Base-by-base conservation (phyloP, 2,329 filamentous ascomycete genomes). In the Talaromyces islandicus region DNA sequence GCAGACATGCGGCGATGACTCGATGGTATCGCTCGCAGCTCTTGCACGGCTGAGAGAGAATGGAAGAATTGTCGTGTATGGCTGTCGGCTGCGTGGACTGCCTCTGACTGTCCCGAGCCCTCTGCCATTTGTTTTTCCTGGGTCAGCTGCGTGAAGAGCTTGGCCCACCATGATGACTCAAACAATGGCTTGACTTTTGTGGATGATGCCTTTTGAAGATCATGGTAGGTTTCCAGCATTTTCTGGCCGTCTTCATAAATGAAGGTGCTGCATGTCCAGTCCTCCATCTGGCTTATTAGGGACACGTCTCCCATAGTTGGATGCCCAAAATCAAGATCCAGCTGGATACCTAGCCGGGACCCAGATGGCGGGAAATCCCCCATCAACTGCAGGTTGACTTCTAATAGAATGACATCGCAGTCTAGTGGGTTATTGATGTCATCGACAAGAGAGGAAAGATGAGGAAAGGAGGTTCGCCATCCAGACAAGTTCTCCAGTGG, bases 121-220 rank as follows among this genome's bases (percentile, higher is more conserved):
- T 77, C 74, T 11, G 73, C 72, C 59, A 71, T 68, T 43, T 71
- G 73, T 64, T 70, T 75, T 19, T 73, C 70, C 62, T 76, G 71
- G 2, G 74, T 78, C 58, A 77, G 65, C 27, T 75, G 65, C 0
- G 73, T 77, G 67, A 80, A 79, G 24, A 71, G 62, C 30, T 68
- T 69, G 14, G 73, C 77, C 78, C 78, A 80, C 76, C 77, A 80
- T 12, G 67, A 68, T 14, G 76, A 77, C 61, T 78, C 76, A 48
- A 80, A 78, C 2, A 73, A 69, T 21, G 77, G 75, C 60, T 73
- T 73, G 57, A 79, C 68, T 61, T 73, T 74, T n/a, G 75, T 73
- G 4, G 72, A 70, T 27, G 69, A 64, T n/a, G 73, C 67, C 57
- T 68, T 71, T 19, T 64, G 63, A n/a, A 75, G 67, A 29, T 73